phyloP scores from a whole-genome alignment of 139 green algal genomes.

The Zygnema cylindricum region DNA sequence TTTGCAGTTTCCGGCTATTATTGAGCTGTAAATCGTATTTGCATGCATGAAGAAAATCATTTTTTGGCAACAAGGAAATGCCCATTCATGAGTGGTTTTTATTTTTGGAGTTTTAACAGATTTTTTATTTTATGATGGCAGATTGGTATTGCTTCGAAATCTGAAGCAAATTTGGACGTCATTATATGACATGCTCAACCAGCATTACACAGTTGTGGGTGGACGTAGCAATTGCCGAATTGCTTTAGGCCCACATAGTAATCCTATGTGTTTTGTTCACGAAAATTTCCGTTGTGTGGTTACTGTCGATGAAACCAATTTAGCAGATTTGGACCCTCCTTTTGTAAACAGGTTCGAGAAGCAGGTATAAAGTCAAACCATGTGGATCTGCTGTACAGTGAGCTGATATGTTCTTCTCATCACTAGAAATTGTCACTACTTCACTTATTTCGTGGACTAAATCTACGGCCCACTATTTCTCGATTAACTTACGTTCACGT shows the following conservation, averaged over 20 bases:
- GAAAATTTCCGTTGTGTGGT: constrained; percentile 54
- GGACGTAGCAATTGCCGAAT: constrained; percentile 55
- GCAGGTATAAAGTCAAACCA: constrained; percentile 9
- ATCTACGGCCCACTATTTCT: too few species aligned
- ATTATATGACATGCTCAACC: constrained; percentile 66
- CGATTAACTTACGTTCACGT: too few species aligned
- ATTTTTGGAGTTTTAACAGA: neutral
- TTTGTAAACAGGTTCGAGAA: constrained; percentile 60
- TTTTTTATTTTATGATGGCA: too few species aligned
- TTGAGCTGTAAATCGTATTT: too few species aligned
- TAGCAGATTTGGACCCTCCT: constrained; percentile 9
- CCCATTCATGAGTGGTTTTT: too few species aligned
- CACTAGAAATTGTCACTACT: neutral
- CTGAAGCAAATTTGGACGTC: constrained; percentile 42
- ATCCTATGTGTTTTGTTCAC: constrained; percentile 62
- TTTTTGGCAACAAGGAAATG: too few species aligned
- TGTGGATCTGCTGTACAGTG: neutral
- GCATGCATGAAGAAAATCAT: neutral
- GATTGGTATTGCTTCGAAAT: constrained; percentile 44
- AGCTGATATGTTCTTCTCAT: neutral
- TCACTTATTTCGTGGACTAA: too few species aligned
- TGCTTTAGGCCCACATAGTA: too few species aligned
- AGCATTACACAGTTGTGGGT: constrained; percentile 57
- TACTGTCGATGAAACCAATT: constrained; percentile 11
- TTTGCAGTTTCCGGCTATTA: too few species aligned